phyloP scores from a whole-genome alignment of 1,139 yeast species.

The Yamadazyma songkhlaensis region DNA sequence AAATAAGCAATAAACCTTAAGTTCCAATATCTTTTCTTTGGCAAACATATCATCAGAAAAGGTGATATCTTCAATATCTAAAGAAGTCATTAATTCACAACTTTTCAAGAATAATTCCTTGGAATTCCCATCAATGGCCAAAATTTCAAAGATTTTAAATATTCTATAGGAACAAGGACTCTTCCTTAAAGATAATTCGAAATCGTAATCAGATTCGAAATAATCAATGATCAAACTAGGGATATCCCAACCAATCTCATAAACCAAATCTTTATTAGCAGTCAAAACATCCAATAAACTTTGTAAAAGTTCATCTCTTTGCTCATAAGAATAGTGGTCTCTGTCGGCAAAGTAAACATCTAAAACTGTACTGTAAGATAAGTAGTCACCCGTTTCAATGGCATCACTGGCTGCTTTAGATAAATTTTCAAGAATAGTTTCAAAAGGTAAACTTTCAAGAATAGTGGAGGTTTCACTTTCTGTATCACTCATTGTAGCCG shows the following conservation, averaged over 20 bases:
- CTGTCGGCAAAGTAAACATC: constrained; percentile 60
- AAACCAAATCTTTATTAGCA: constrained; percentile 46
- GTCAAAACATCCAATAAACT: constrained; percentile 33
- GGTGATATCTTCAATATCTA: constrained; percentile 18
- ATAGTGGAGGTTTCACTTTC: constrained; percentile 13
- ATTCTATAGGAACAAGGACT: constrained; percentile 37
- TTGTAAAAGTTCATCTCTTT: constrained; percentile 44
- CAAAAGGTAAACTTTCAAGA: constrained; percentile 25
- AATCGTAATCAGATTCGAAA: constrained; percentile 28
- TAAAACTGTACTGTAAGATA: constrained; percentile 69
- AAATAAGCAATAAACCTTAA: constrained; percentile 60
- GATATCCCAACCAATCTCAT: constrained; percentile 85
- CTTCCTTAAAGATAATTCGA: constrained; percentile 20
- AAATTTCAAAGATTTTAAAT: constrained; percentile 52
- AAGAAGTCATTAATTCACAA: constrained; percentile 54
- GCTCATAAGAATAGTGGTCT: constrained; percentile 41
- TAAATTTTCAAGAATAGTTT: constrained; percentile 26
- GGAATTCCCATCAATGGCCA: constrained; percentile 69
- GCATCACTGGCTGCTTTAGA: constrained; percentile 38
- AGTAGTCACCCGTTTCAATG: constrained; percentile 50
- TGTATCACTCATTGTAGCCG: constrained; percentile 6
- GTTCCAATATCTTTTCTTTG: constrained; percentile 40
- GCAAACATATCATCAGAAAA: constrained; percentile 11
- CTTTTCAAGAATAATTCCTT: constrained; percentile 72
- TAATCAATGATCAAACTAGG: constrained; percentile 59